Conservation (phyloP, 768 basidiomycete species). For the Serendipita vermifera region DNA sequence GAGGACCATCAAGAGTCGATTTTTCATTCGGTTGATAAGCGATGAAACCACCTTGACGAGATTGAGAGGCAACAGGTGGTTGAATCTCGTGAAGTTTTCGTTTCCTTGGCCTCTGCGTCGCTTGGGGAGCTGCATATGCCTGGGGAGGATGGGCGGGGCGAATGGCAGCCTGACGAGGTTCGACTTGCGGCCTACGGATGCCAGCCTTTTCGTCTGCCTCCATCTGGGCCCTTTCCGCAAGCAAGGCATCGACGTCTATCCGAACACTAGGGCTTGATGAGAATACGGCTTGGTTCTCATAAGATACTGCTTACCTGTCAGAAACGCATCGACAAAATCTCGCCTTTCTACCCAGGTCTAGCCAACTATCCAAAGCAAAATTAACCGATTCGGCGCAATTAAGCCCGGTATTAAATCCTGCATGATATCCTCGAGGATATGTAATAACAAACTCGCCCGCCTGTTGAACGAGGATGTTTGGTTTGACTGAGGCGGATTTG, state of each 20-base stretch:
- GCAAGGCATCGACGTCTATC: constrained; percentile 82
- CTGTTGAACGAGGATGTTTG: constrained; percentile 82
- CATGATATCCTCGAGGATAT: constrained; percentile 88
- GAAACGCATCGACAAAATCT: constrained; percentile 60
- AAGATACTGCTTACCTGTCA: constrained; percentile 42
- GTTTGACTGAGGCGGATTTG: constrained; percentile 57
- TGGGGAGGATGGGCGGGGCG: neutral
- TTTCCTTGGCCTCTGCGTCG: neutral
- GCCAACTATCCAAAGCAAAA: constrained; percentile 89
- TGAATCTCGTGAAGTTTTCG: constrained; percentile 13
- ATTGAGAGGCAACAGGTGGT: neutral
- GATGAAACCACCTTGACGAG: constrained; percentile 12
- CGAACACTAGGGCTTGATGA: constrained; percentile 47
- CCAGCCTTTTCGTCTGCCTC: constrained; percentile 26
- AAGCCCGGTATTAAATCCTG: constrained; percentile 90
- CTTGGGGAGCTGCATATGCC: neutral
- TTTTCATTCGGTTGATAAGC: neutral
- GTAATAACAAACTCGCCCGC: constrained; percentile 96
- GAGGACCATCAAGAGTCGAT: neutral
- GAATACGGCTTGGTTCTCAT: neutral
- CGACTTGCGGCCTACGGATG: constrained; percentile 9
- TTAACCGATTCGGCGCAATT: constrained; percentile 98
- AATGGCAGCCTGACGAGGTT: neutral
- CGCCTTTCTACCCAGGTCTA: constrained; percentile 75
- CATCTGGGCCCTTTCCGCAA: constrained; percentile 37